Base-by-base conservation (phyloP, 75 land plant species). In the Chamaecyparis obtusa region DNA sequence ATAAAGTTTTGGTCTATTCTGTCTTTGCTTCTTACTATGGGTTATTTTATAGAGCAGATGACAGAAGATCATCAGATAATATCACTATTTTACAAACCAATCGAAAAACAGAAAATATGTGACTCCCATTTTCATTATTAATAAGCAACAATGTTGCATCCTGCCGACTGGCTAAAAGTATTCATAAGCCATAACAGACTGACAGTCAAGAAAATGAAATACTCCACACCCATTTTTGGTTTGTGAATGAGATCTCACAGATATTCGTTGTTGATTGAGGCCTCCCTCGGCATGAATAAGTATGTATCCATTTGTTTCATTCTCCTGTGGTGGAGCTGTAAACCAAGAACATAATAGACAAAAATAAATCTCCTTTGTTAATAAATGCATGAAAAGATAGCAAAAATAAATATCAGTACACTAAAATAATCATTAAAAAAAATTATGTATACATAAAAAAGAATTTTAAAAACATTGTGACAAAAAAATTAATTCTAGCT, bases 251-350 rank as follows among this genome's bases (percentile, higher is more conserved):
- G 49, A 71, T 71, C 98, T 86, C 89, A 97, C 98, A 88, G 99
- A 95, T 90, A 97, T 96, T 37, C 98, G 89, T 86, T 97, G 98
- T 83, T 97, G 99, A 90, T 97, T 97, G n/a, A 97, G 90, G 48
- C 99, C 99, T 55, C 99, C 99, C 90, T 97, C 99, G n/a, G 99
- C 98, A 92, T 96, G 98, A 39, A 97, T 95, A 21, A 95, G 94
- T 81, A 96, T 88, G 83, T 96, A 97, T 16, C 98, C 99, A 90
- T 84, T 93, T 30, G 99, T 95, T 88, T 95, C 99, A 92, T 96
- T 97, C 83, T 95, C 99, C 75, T 90, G 89, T 67, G 93, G 95
- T 85, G 95, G 93, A 88, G 87, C 92, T 92, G 90, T 85, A 44
- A 83, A 67, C 21, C 49, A 79, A 48, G 36, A 76, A 64, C 54